Conservation (phyloP, 169 alveolate genomes). For the Plasmodium vinckei region DNA sequence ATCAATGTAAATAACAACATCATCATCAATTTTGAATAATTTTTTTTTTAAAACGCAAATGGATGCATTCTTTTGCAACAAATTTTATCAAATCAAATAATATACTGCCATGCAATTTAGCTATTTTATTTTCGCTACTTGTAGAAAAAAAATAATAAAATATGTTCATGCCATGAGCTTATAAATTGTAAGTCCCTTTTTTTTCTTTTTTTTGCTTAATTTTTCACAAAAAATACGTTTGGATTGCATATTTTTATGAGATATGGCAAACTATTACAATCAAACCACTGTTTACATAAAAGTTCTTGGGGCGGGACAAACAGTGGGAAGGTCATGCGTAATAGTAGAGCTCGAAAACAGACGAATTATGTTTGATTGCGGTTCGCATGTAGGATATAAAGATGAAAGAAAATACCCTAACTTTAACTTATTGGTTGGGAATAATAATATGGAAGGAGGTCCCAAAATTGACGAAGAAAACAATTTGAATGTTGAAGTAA, state of each 20-base stretch:
- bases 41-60: too few relatives aligned
- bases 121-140: too few relatives aligned
- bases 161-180: too few relatives aligned
- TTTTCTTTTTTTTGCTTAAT: neutral
- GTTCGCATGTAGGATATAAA: constrained; percentile 96
- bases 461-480: neutral
- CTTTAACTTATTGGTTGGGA: constrained; percentile 84
- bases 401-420: constrained; percentile 97
- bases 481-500: constrained; percentile 32
- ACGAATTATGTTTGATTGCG: constrained; percentile 97
- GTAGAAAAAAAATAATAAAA: too few relatives aligned
- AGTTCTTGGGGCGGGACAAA: constrained; percentile 99
- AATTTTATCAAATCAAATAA: too few relatives aligned
- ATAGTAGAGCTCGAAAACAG: constrained; percentile 93
- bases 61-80: too few relatives aligned
- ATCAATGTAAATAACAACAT: too few relatives aligned
- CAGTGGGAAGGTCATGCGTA: constrained; percentile 98
- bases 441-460: neutral
- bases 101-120: too few relatives aligned
- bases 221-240: neutral
- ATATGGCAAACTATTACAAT: constrained; percentile 26
- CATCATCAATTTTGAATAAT: too few relatives aligned
- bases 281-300: constrained; percentile 75
- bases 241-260: neutral
- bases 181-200: neutral